These are phyloP conservation scores for Xylariaceae sp. DNA, from an alignment of 2,329 filamentous ascomycete species.

Conservation along the genomic window DNA sequence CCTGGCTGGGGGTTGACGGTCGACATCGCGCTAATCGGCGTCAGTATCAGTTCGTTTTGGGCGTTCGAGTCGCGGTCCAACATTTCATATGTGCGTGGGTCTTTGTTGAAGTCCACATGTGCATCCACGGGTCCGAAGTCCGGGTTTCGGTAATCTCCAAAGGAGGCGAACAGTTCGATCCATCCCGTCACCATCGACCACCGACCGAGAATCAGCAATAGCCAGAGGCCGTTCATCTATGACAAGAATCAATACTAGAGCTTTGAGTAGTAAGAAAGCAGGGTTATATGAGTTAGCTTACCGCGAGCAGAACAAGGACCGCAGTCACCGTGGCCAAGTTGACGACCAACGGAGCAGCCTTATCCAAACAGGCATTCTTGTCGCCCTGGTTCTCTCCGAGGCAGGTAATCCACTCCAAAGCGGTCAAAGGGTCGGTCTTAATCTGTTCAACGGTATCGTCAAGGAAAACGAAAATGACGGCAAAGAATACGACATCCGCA, in stretches of 20 bases:
- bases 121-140: conserved; percentile 92
- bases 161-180: conserved; percentile 56
- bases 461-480: conserved; percentile 82
- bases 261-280: not conserved
- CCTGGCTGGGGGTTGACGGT: conserved; percentile 32
- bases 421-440: conserved; percentile 48
- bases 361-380: conserved; percentile 59
- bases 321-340: conserved; percentile 73
- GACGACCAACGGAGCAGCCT: conserved; percentile 60
- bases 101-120: conserved; percentile 54
- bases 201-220: conserved; percentile 73
- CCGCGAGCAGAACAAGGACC: conserved; percentile 74
- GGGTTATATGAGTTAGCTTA: conserved; percentile 41
- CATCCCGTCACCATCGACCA: conserved; percentile 83
- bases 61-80: conserved; percentile 53
- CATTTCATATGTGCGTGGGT: conserved; percentile 75
- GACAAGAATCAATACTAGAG: conserved; percentile 12
- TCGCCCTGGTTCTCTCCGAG: conserved; percentile 54
- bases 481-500: conserved; percentile 88
- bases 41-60: conserved; percentile 45
- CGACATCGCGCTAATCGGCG: conserved; percentile 38
- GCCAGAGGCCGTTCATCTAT: conserved; percentile 79
- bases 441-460: conserved; percentile 64
- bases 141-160: conserved; percentile 50
- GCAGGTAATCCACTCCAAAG: conserved; percentile 65